These are phyloP conservation scores for Teunomyces funiuensis DNA, from an alignment of 805 yeast genomes.

Conservation along the genomic window DNA sequence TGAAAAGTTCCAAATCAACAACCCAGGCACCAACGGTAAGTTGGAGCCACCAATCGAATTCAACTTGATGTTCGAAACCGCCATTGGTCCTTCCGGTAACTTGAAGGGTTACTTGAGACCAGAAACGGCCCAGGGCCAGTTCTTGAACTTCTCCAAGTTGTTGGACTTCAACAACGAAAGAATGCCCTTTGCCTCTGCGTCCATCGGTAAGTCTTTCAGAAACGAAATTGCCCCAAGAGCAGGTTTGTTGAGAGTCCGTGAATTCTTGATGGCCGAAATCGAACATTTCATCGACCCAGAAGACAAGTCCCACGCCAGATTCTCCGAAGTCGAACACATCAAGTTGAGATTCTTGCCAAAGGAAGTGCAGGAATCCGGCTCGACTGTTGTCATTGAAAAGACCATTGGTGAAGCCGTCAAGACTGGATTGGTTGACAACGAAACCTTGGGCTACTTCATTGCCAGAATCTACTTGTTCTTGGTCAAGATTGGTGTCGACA, in stretches of 20 bases:
- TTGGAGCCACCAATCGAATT: constrained; percentile 91
- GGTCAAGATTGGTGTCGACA: constrained; percentile 86
- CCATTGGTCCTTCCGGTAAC: constrained; percentile 98
- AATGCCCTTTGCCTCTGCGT: constrained; percentile 99
- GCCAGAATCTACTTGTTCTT: constrained; percentile 90
- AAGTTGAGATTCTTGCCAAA: constrained; percentile 80
- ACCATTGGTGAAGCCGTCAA: constrained; percentile 90
- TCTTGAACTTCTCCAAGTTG: constrained; percentile 89
- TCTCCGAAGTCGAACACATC: constrained; percentile 71
- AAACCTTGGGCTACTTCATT: constrained; percentile 94
- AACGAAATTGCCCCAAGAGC: constrained; percentile 98
- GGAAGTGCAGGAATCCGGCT: constrained; percentile 84
- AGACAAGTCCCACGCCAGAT: constrained; percentile 79
- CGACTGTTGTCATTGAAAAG: constrained; percentile 60
- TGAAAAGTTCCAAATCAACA: constrained; percentile 75
- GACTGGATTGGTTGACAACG: constrained; percentile 87
- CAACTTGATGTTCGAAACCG: constrained; percentile 98
- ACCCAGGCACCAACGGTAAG: constrained; percentile 86
- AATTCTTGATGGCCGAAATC: constrained; percentile 98
- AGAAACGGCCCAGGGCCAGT: constrained; percentile 99
- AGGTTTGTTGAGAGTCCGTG: constrained; percentile 96
- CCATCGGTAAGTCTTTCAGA: constrained; percentile 98
- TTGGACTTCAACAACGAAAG: constrained; percentile 91
- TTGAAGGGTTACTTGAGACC: constrained; percentile 95
- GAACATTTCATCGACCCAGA: constrained; percentile 97